phyloP scores from a whole-genome alignment of 805 yeast species.

The Yarrowia sp. region DNA sequence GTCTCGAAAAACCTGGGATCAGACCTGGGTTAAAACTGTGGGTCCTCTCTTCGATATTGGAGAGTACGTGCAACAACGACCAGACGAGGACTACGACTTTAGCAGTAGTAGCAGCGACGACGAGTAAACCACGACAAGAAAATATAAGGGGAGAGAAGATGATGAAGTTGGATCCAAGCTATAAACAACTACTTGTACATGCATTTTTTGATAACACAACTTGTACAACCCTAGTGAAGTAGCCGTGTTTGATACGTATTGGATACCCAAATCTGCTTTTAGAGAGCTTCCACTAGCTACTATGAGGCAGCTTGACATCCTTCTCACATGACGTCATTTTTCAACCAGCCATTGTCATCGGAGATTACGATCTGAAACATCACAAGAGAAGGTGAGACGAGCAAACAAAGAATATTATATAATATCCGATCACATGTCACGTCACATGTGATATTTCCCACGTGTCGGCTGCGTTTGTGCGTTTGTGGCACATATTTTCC shows the following conservation, averaged over 20 bases:
- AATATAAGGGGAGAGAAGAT: background rate
- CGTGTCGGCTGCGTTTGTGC: background rate
- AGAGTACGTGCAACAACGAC: slow-evolving; percentile 28
- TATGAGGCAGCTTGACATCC: too few species aligned
- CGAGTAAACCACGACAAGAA: background rate
- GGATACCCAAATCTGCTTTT: too few species aligned
- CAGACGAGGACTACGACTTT: slow-evolving; percentile 21
- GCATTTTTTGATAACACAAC: too few species aligned
- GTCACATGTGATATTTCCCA: background rate
- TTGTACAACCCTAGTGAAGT: too few species aligned
- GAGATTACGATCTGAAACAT: background rate
- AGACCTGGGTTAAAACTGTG: slow-evolving; percentile 61
- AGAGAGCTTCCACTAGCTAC: too few species aligned
- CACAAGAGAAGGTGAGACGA: background rate
- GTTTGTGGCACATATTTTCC: background rate
- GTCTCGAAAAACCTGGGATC: slow-evolving; percentile 66
- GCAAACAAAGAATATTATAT: background rate
- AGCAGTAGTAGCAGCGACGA: slow-evolving; percentile 26
- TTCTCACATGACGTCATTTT: background rate
- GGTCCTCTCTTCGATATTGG: slow-evolving; percentile 44
- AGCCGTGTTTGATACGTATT: too few species aligned
- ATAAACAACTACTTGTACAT: too few species aligned
- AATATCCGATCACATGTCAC: background rate
- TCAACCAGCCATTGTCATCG: background rate
- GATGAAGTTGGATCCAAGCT: background rate